A percentile compares a stretch with the other conserved stretches of the same genome.
Conservation (phyloP, 225 moss, liverwort and hornwort species). For the Asterella californica region DNA sequence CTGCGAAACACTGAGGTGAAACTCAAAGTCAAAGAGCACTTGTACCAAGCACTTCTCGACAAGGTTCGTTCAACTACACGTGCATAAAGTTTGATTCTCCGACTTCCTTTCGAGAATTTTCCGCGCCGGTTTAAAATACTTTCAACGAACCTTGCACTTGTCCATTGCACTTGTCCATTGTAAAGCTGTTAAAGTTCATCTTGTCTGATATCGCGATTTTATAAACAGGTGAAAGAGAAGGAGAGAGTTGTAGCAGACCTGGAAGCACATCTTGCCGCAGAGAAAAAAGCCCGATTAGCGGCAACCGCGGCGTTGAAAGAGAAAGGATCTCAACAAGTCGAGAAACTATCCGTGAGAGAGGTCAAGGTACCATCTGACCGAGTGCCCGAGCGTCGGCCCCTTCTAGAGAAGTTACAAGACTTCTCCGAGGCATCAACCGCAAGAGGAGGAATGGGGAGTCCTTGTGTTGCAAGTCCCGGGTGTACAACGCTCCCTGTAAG, state of each 20-base stretch:
- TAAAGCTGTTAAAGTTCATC: too few relatives aligned
- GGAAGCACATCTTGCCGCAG: slow-evolving; percentile 66
- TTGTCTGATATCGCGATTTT: neutral
- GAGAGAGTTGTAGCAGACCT: slow-evolving; percentile 48
- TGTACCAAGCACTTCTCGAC: slow-evolving; percentile 60
- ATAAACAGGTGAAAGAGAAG: slow-evolving; percentile 64
- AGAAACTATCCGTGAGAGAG: neutral
- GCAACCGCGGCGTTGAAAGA: slow-evolving; percentile 56
- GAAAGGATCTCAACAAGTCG: slow-evolving; percentile 27
- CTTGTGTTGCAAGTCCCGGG: slow-evolving; percentile 9
- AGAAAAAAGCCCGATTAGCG: slow-evolving; percentile 72
- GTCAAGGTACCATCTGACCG: neutral
- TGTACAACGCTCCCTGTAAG: neutral
- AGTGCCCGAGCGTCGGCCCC: slow-evolving; percentile 38
- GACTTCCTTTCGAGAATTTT: neutral
- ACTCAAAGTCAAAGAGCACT: slow-evolving; percentile 77
- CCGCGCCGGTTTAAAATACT: too few relatives aligned
- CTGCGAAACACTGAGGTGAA: slow-evolving; percentile 62
- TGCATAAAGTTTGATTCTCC: neutral
- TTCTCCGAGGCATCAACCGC: neutral
- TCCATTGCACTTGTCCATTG: neutral
- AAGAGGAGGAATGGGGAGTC: slow-evolving; percentile 20
- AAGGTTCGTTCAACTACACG: slow-evolving; percentile 46
- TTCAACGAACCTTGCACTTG: neutral
- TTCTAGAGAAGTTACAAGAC: slow-evolving; percentile 34